Evolutionary conservation across 345 rosid species (phyloP).

Genomic region (Populus deltoides): DNA sequence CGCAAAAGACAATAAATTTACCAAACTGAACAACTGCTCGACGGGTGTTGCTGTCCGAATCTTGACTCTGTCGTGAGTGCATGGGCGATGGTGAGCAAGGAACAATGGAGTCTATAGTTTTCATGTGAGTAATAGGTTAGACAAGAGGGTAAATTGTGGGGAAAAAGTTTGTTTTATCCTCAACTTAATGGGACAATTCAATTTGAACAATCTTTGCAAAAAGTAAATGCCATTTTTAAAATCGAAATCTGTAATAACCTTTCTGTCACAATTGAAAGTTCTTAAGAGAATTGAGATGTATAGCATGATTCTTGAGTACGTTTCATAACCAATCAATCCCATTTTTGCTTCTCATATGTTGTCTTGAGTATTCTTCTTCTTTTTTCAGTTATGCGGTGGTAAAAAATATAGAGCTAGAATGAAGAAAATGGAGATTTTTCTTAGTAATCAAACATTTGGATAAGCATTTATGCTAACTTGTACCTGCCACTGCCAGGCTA

Average conservation of each 20-base stretch:
- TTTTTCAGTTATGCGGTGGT: not conserved
- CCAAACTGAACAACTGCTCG: not conserved
- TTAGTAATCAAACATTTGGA: no score
- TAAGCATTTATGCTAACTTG: no score
- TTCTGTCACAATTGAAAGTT: not conserved
- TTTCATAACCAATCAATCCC: not conserved
- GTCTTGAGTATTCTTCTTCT: fast-evolving
- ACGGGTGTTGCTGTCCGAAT: no score
- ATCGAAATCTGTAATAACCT: not conserved
- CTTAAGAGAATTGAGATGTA: not conserved
- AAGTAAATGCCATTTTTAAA: not conserved
- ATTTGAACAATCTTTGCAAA: not conserved
- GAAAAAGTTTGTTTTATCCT: not conserved
- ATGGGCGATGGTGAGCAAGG: no score
- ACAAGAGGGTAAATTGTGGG: not conserved
- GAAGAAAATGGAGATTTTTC: not conserved
- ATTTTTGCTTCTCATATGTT: no score
- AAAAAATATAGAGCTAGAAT: not conserved
- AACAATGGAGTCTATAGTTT: not conserved
- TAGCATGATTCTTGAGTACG: not conserved
- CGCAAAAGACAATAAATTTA: not conserved
- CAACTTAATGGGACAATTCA: not conserved
- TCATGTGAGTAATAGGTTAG: no score
- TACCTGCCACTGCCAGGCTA: no score
- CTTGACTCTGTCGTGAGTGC: no score